These are phyloP conservation scores for Sporothrix globosa DNA, from an alignment of 2,329 filamentous ascomycete genomes.

Conservation along the genomic window DNA sequence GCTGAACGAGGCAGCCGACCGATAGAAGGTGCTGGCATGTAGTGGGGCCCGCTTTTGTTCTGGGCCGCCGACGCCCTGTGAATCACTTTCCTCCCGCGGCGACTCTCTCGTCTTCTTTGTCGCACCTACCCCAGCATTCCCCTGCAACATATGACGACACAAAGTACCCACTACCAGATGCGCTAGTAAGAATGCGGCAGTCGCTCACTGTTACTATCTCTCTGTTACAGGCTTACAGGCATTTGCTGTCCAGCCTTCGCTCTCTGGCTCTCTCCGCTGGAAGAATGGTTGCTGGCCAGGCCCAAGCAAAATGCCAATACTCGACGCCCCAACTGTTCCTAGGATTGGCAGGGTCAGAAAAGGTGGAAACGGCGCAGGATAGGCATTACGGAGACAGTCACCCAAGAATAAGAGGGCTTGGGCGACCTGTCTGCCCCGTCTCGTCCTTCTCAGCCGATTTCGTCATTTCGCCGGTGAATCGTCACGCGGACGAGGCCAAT, in stretches of 20 bases:
- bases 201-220: not conserved
- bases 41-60: conserved; percentile 24
- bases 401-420: not conserved
- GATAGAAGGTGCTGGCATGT: conserved; percentile 34
- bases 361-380: conserved; percentile 5
- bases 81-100: conserved; percentile 28
- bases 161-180: conserved; percentile 28
- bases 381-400: not conserved
- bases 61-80: conserved; percentile 13
- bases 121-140: conserved; percentile 28
- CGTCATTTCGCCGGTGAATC: conserved; percentile 14
- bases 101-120: conserved; percentile 15
- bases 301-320: conserved; percentile 1
- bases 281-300: not conserved
- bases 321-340: not conserved
- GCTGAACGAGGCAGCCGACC: conserved; percentile 2
- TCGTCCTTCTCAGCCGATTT: conserved; percentile 1
- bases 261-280: too few species aligned
- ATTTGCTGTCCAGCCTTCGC: conserved; percentile 28
- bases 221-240: not conserved
- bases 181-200: conserved; percentile 22
- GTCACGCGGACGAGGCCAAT: not conserved
- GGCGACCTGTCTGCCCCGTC: not conserved
- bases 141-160: conserved; percentile 30
- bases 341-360: conserved; percentile 2